phyloP scores from a whole-genome alignment of 148 eudicot genomes.

The Dysphania ambrosioides region DNA sequence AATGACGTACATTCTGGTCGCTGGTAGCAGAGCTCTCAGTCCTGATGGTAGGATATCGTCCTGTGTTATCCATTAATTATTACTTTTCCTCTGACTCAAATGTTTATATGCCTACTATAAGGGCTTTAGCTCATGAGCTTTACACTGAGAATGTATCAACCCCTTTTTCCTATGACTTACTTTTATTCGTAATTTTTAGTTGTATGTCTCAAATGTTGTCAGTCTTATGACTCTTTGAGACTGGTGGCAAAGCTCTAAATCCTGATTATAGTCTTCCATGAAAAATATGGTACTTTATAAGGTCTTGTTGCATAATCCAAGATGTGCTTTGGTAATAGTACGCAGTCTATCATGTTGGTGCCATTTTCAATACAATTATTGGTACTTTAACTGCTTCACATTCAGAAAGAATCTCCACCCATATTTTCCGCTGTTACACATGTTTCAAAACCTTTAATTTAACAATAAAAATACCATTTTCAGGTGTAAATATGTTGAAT shows the following conservation, averaged over 20 bases:
- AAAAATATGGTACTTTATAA: no score
- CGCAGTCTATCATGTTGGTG: not conserved
- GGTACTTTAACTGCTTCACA: not conserved
- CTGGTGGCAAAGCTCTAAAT: no score
- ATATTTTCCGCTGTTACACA: not conserved
- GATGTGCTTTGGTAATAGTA: not conserved
- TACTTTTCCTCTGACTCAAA: constrained; percentile 3
- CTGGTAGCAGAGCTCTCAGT: constrained; percentile 46
- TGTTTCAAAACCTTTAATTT: not conserved
- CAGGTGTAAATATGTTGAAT: not conserved
- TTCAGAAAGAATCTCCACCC: not conserved
- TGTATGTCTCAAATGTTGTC: not conserved
- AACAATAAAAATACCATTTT: not conserved
- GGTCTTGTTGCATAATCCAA: no score
- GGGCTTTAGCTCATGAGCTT: not conserved
- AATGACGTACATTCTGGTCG: constrained; percentile 36
- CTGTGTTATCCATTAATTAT: constrained; percentile 2
- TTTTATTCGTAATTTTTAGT: not conserved
- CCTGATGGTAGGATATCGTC: constrained; percentile 56
- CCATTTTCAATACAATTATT: not conserved
- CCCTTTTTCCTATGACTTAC: not conserved
- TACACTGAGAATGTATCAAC: not conserved
- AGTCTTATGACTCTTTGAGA: no score
- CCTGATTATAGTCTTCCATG: no score
- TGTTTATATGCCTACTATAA: not conserved